These are phyloP conservation scores for Fusarium luffae DNA, from an alignment of 2,329 filamentous ascomycete species.

Conservation along the genomic window DNA sequence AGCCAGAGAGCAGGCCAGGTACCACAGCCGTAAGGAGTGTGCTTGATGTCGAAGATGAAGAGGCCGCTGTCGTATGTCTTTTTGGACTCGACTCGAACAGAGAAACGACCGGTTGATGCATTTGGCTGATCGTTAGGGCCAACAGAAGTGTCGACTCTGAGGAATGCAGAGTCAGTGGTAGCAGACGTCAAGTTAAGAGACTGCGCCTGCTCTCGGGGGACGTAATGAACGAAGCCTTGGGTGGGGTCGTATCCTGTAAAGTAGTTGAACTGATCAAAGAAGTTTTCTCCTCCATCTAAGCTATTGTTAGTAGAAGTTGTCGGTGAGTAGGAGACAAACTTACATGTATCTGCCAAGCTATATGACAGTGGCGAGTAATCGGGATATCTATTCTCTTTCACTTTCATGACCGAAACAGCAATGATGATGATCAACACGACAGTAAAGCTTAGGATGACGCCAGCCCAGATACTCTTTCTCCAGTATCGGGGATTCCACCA, in stretches of 20 bases:
- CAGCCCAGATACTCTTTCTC: slow-evolving; percentile 64
- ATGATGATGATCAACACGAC: slow-evolving; percentile 62
- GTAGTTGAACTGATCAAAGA: slow-evolving; percentile 68
- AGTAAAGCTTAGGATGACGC: slow-evolving; percentile 50
- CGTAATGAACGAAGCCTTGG: slow-evolving; percentile 65
- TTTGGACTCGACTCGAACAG: slow-evolving; percentile 71
- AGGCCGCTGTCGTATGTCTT: slow-evolving; percentile 69
- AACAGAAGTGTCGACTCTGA: slow-evolving; percentile 71
- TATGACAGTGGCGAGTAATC: slow-evolving; percentile 61
- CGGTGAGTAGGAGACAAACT: slow-evolving; percentile 32
- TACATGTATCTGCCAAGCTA: slow-evolving; percentile 61
- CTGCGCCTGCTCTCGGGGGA: slow-evolving; percentile 55
- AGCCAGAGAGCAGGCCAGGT: slow-evolving; percentile 77
- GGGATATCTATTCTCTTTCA: slow-evolving; percentile 58
- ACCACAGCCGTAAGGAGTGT: slow-evolving; percentile 71
- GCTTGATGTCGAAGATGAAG: slow-evolving; percentile 74
- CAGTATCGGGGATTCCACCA: slow-evolving; percentile 64
- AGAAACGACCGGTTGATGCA: slow-evolving; percentile 69
- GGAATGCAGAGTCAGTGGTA: slow-evolving; percentile 61
- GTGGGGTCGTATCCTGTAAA: slow-evolving; percentile 62
- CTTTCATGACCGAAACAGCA: slow-evolving; percentile 56
- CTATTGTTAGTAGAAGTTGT: slow-evolving; percentile 4
- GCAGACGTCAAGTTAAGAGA: slow-evolving; percentile 71
- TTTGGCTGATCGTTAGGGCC: slow-evolving; percentile 59
- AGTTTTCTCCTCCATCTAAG: slow-evolving; percentile 60